phyloP scores from a whole-genome alignment of 2,329 filamentous ascomycete genomes.

The Neurospora sp. region DNA sequence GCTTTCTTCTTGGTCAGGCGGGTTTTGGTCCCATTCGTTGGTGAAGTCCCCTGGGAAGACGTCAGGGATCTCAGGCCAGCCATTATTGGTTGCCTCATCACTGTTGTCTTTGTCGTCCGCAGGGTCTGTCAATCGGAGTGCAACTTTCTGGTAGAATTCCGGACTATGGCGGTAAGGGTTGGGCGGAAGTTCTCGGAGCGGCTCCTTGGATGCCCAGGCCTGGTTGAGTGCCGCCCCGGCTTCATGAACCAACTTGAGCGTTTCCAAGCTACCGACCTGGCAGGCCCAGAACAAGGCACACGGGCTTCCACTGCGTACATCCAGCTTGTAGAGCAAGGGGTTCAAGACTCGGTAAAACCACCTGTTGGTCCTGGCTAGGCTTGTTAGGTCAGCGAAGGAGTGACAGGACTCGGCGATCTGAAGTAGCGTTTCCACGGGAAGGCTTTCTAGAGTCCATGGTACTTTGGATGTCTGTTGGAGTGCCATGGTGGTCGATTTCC shows the following conservation, averaged over 20 bases:
- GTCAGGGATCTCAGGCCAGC: background rate
- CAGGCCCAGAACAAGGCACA: constrained; percentile 8
- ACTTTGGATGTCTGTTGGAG: background rate
- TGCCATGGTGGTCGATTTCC: background rate
- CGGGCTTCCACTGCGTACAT: background rate
- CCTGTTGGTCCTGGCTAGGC: background rate
- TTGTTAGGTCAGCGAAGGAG: background rate
- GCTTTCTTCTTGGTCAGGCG: background rate
- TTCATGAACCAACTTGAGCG: background rate
- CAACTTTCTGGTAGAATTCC: background rate
- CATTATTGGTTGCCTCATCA: background rate
- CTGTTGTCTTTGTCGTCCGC: background rate
- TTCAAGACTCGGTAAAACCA: constrained; percentile 5
- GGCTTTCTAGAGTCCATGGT: background rate
- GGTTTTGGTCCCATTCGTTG: background rate
- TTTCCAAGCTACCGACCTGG: background rate
- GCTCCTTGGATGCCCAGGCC: background rate
- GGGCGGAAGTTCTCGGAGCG: background rate
- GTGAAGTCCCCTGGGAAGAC: background rate
- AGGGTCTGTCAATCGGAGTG: background rate
- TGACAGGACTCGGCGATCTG: constrained; percentile 3
- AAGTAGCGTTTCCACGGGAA: constrained; percentile 1
- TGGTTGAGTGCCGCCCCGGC: background rate
- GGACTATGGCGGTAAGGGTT: background rate
- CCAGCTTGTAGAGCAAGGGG: constrained; percentile 6